Conservation (phyloP, 2,329 filamentous ascomycete species). For the Aspergillus carbonarius region DNA sequence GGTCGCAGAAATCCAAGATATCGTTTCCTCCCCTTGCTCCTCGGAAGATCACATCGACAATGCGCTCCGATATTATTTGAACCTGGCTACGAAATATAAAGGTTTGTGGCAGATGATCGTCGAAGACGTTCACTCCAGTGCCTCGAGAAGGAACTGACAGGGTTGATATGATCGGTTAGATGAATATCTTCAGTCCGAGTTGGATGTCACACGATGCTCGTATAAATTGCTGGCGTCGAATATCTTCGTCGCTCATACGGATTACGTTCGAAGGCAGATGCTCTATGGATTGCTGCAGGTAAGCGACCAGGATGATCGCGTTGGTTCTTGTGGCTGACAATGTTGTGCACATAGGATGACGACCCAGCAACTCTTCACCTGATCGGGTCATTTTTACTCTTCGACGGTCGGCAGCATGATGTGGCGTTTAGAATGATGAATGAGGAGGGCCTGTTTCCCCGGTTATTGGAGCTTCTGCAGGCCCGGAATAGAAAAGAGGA, state of each 20-base stretch:
- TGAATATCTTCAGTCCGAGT: constrained; percentile 71
- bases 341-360: constrained; percentile 65
- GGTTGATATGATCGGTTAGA: constrained; percentile 45
- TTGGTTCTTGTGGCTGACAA: not conserved
- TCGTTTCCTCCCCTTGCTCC: constrained; percentile 59
- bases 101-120: constrained; percentile 40
- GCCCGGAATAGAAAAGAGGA: constrained; percentile 56
- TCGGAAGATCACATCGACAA: constrained; percentile 75
- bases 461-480: constrained; percentile 79
- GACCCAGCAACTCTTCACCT: constrained; percentile 76
- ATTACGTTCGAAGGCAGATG: constrained; percentile 90
- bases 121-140: not conserved
- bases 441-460: constrained; percentile 75
- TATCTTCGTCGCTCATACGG: constrained; percentile 71
- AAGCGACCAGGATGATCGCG: constrained; percentile 8
- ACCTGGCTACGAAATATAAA: constrained; percentile 72
- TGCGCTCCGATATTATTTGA: constrained; percentile 78
- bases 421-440: constrained; percentile 83
- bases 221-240: constrained; percentile 73
- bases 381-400: constrained; percentile 78
- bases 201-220: constrained; percentile 77
- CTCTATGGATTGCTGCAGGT: constrained; percentile 80
- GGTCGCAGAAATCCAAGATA: constrained; percentile 63
- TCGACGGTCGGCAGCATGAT: constrained; percentile 80
- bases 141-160: not conserved